These are phyloP conservation scores for Penicillium alfredii DNA, from an alignment of 495 filamentous ascomycete species.

Conservation along the genomic window DNA sequence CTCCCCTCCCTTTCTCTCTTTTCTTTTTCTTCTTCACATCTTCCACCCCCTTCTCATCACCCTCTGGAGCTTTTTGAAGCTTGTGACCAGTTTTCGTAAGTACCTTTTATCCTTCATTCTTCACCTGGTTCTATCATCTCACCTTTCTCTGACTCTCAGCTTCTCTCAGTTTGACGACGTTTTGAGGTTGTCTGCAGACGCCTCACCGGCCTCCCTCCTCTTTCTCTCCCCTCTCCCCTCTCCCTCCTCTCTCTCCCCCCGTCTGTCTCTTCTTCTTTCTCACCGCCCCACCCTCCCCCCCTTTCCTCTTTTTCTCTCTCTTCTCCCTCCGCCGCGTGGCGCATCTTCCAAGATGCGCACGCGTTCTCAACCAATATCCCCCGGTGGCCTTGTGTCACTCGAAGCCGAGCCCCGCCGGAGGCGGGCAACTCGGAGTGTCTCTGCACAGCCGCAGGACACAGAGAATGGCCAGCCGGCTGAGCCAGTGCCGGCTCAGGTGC, in stretches of 20 bases:
- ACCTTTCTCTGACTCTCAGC: too few species aligned
- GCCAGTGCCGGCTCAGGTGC: not conserved
- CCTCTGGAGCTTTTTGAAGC: too few species aligned
- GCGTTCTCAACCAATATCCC: not conserved
- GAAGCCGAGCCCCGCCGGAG: constrained; percentile 10
- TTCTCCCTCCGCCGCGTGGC: not conserved
- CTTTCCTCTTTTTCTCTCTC: not conserved
- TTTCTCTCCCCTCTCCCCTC: not conserved
- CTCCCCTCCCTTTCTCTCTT: constrained; percentile 1
- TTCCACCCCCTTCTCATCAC: not conserved
- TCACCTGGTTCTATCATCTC: too few species aligned
- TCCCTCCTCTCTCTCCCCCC: constrained; percentile 1
- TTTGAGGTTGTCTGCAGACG: too few species aligned
- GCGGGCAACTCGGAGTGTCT: constrained; percentile 17
- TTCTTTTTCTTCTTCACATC: constrained; percentile 2
- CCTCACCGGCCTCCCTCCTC: not conserved
- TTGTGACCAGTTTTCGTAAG: not conserved
- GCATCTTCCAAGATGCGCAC: not conserved
- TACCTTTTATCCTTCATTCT: not conserved
- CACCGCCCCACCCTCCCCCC: constrained; percentile 1
- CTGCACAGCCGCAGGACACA: constrained; percentile 14
- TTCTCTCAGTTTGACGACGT: too few species aligned
- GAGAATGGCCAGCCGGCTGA: not conserved
- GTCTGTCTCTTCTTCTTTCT: not conserved
- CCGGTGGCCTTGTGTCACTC: not conserved